Base-by-base conservation (phyloP, 805 yeast species). In the Monosporozyma unispora region DNA sequence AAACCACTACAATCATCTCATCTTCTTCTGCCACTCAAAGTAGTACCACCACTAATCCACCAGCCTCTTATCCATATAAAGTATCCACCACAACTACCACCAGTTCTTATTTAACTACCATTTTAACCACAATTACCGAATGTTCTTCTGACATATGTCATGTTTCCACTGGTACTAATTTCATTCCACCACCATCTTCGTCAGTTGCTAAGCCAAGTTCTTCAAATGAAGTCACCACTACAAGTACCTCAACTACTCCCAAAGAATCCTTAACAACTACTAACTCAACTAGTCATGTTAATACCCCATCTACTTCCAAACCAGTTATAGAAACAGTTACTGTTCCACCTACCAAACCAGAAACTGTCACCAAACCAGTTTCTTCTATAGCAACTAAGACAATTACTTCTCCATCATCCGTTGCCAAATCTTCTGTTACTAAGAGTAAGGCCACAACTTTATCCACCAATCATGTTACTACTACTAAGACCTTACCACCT, bases 91-190 rank as follows among this genome's bases (percentile, higher is more conserved):
- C 46, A 10, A 44, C 46, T 8, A 44, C 28, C 19, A 44, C 39
- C 10, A 44, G 19, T 14, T 19, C 28, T 22, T 23, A 29, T 18
- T 28, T 44, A 12, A 44, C 38, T 25, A 44, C 46, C 9, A 16
- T 44, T 29, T 21, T 44, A 21, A 28, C 46, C 11, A 44, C 46
- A 11, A 29, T 44, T 31, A 44, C 46, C 8, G 19, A 19, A 33
- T 44, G 46, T 31, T 29, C 39, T 10, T 44, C 46, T 19, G 39
- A 44, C 31, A 29, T 29, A 4, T 44, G 46, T 21, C 38, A 44
- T 31, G 11, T 31, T 28, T 27, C 28, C 6, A 44, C 29, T 14
- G 16, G 29, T 45, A 35, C 38, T 19, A 12, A 8, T 14, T 11
- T 16, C 12, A 10, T 29, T 12, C 29, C 47, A 19, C 10, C 47